Percentiles rank a stretch among this genome's conserved stretches.
Conservation (phyloP, 331 rosid genomes). For the Quercus phellos region DNA sequence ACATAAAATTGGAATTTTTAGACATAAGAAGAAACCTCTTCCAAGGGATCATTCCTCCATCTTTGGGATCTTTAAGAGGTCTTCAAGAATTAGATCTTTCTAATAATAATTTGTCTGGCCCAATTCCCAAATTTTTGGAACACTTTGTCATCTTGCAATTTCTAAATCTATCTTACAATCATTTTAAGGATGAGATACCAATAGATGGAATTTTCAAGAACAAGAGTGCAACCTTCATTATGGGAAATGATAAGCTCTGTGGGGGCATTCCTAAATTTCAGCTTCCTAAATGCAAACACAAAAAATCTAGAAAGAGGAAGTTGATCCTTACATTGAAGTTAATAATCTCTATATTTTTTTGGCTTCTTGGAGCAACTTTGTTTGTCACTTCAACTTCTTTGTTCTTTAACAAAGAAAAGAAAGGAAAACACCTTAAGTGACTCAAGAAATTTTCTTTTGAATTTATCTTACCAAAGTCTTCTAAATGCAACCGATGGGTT, state of each 20-base stretch:
- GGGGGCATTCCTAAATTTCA: slow-evolving; percentile 1
- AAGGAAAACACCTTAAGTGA: neutral
- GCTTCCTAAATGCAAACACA: neutral
- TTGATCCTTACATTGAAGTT: too few relatives aligned
- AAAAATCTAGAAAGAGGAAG: neutral
- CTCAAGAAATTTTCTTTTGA: neutral
- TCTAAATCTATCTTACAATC: slow-evolving; percentile 2
- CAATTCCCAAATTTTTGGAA: too few relatives aligned
- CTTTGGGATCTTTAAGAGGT: neutral
- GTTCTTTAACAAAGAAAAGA: too few relatives aligned
- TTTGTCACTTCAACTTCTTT: too few relatives aligned
- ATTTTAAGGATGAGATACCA: neutral
- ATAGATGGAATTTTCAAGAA: neutral
- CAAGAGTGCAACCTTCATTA: neutral
- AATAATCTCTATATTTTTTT: too few relatives aligned
- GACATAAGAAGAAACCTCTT: neutral
- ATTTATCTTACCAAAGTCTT: too few relatives aligned
- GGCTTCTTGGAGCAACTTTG: too few relatives aligned
- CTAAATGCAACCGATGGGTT: too few relatives aligned
- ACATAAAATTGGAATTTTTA: neutral
- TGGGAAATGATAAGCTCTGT: neutral
- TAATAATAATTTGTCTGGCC: neutral
- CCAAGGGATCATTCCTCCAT: too few relatives aligned
- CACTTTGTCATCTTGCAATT: neutral
- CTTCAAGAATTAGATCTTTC: neutral